Percentiles rank a stretch among this genome's conserved stretches.
Conservation (phyloP, 306 rosid species). For the Mucuna pruriens region DNA sequence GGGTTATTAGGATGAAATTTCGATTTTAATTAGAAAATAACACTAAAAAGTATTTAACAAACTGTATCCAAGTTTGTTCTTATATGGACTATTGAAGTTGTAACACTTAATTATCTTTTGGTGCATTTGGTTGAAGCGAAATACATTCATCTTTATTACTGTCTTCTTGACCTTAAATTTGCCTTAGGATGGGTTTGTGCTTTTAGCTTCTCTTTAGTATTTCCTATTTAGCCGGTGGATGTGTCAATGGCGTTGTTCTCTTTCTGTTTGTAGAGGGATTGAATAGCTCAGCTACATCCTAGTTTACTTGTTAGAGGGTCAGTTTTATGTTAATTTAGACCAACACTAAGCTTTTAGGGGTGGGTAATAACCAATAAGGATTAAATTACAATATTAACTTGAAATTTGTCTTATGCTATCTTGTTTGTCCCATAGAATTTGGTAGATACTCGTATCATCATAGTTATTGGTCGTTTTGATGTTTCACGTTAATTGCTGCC, state of each 20-base stretch:
- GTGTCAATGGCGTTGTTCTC: neutral
- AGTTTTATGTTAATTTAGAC: neutral
- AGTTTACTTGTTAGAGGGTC: neutral
- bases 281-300: neutral
- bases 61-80: neutral
- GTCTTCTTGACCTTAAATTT: neutral
- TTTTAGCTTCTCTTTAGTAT: neutral
- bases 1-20: neutral
- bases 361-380: too few species aligned
- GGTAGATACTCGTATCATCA: neutral
- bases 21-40: neutral
- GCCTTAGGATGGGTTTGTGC: neutral
- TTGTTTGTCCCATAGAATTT: neutral
- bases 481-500: too few species aligned
- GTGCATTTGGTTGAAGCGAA: neutral
- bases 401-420: neutral
- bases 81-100: neutral
- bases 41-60: too few species aligned
- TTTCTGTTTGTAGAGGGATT: neutral
- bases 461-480: neutral
- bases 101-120: neutral
- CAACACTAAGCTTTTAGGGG: neutral
- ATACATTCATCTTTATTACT: neutral
- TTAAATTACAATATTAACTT: neutral
- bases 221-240: neutral